Conservation (phyloP, 2,329 filamentous ascomycete species). For the Cercospora zeina region DNA sequence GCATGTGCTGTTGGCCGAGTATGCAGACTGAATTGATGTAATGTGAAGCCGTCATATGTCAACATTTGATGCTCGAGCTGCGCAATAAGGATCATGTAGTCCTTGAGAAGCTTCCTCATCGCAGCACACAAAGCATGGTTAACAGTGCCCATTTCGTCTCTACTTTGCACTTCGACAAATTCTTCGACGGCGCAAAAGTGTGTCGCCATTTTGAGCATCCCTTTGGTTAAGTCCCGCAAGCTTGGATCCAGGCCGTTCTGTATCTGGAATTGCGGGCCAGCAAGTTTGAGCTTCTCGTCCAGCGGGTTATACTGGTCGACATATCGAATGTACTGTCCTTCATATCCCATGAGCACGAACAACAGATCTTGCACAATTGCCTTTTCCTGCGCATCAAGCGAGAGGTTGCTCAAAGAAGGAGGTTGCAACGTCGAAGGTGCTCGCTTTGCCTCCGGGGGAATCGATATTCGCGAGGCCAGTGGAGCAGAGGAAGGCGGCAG, state of each 20-base stretch:
- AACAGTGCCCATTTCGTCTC: slow-evolving; percentile 88
- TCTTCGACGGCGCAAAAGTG: slow-evolving; percentile 89
- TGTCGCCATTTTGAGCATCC: slow-evolving; percentile 91
- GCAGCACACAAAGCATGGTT: slow-evolving; percentile 96
- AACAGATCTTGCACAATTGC: slow-evolving; percentile 86
- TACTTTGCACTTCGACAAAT: slow-evolving; percentile 91
- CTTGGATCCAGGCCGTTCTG: slow-evolving; percentile 85
- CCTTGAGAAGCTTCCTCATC: slow-evolving; percentile 84
- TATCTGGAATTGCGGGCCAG: slow-evolving; percentile 78
- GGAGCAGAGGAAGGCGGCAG: slow-evolving; percentile 69
- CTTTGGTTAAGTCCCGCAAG: slow-evolving; percentile 78
- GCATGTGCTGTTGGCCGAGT: slow-evolving; percentile 88
- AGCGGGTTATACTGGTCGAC: slow-evolving; percentile 76
- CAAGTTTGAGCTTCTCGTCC: slow-evolving; percentile 81
- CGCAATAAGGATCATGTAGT: slow-evolving; percentile 88
- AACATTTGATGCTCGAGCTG: slow-evolving; percentile 92
- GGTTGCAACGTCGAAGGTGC: slow-evolving; percentile 71
- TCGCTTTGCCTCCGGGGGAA: slow-evolving; percentile 62
- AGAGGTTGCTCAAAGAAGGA: slow-evolving; percentile 66
- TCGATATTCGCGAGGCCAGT: slow-evolving; percentile 66
- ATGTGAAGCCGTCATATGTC: slow-evolving; percentile 82
- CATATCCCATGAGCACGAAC: slow-evolving; percentile 96
- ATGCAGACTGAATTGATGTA: slow-evolving; percentile 91
- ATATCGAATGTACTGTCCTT: slow-evolving; percentile 95
- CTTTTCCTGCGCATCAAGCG: slow-evolving; percentile 78